These are phyloP conservation scores for Chalciporus piperatus DNA, from an alignment of 768 basidiomycete species.

Conservation along the genomic window DNA sequence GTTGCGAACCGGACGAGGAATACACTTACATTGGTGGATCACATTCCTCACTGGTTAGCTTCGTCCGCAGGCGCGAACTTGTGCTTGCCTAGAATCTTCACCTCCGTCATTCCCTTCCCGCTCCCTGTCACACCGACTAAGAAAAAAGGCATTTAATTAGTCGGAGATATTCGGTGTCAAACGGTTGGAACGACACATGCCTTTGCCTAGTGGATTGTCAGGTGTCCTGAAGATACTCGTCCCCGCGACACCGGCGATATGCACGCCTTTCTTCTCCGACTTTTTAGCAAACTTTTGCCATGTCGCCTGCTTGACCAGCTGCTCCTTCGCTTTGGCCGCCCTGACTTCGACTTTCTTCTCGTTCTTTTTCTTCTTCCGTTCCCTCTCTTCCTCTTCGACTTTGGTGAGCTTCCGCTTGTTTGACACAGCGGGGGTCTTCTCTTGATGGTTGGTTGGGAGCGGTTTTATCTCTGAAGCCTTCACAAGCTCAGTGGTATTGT, in stretches of 20 bases:
- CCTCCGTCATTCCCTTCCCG: constrained; percentile 86
- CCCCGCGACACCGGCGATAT: constrained; percentile 84
- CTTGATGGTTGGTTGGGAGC: constrained; percentile 57
- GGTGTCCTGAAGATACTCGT: constrained; percentile 95
- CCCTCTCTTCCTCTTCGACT: constrained; percentile 83
- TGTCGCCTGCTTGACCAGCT: constrained; percentile 74
- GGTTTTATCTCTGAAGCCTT: constrained; percentile 68
- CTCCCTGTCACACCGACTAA: constrained; percentile 89
- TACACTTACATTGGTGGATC: constrained; percentile 6
- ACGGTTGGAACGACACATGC: constrained; percentile 42
- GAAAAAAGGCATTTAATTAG: constrained; percentile 10
- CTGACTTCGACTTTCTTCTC: constrained; percentile 87
- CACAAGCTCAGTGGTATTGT: constrained; percentile 87
- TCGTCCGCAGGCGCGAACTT: constrained; percentile 62
- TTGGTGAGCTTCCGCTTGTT: constrained; percentile 78
- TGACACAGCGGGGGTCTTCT: constrained; percentile 36
- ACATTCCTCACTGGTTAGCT: constrained; percentile 27
- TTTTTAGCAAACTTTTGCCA: constrained; percentile 98
- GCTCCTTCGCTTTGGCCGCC: constrained; percentile 87
- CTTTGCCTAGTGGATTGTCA: constrained; percentile 84
- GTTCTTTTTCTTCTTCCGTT: constrained; percentile 91
- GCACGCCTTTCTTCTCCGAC: constrained; percentile 87
- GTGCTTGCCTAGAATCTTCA: constrained; percentile 65
- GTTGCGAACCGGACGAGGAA: neutral
- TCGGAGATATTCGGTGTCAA: neutral